Evolutionary conservation across 345 rosid genomes (phyloP).

Genomic region (Citrus maxima): DNA sequence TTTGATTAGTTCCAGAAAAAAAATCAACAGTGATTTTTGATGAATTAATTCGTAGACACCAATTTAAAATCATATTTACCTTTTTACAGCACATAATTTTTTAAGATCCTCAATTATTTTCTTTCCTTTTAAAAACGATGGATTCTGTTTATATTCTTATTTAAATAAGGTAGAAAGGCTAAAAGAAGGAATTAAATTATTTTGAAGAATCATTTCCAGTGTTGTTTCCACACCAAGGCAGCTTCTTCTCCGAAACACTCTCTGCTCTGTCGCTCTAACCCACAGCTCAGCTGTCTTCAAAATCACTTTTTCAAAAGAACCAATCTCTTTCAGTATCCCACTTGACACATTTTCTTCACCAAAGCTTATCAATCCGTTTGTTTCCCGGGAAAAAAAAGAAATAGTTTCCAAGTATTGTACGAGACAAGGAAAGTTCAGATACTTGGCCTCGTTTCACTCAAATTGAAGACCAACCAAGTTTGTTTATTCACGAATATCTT

Average conservation of each 20-base stretch:
- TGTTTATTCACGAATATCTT: background rate
- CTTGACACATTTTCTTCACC: background rate
- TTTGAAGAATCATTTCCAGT: background rate
- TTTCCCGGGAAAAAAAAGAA: background rate
- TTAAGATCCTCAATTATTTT: background rate
- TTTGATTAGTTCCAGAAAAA: too few relatives aligned
- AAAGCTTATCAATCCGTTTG: background rate
- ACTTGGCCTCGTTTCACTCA: background rate
- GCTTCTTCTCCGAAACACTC: background rate
- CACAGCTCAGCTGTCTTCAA: background rate
- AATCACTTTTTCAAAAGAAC: background rate
- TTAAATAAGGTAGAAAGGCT: background rate
- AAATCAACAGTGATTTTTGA: too few relatives aligned
- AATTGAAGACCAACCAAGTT: constrained; percentile 1
- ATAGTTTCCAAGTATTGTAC: background rate
- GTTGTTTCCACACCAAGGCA: background rate
- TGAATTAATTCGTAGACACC: background rate
- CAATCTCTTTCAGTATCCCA: background rate
- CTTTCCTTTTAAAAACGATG: background rate
- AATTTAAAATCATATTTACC: too few relatives aligned
- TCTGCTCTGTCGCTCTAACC: background rate
- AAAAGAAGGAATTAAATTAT: background rate
- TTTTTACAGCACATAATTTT: too few relatives aligned
- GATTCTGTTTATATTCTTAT: too few relatives aligned
- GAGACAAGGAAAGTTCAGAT: background rate